phyloP scores from a whole-genome alignment of 129 eudicot genomes.

The Centrapalus pauciflorus region DNA sequence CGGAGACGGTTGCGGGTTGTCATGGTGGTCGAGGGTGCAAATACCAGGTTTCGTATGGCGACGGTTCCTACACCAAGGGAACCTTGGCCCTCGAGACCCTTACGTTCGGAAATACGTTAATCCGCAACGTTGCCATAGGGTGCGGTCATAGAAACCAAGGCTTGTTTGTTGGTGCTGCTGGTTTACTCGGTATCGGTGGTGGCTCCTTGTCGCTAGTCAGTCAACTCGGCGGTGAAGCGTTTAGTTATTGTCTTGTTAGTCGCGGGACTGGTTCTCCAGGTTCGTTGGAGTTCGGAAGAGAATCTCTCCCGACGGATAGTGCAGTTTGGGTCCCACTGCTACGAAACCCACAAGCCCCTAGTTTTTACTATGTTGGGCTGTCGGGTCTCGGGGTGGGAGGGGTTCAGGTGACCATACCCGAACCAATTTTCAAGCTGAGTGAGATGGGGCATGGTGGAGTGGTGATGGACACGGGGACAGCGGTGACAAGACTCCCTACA shows the following conservation, averaged over 20 bases:
- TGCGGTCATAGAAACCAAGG: constrained; percentile 88
- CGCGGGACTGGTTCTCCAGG: constrained; percentile 67
- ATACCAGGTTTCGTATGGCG: constrained; percentile 70
- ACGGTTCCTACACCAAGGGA: constrained; percentile 84
- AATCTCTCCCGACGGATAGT: constrained; percentile 50
- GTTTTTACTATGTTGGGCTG: constrained; percentile 66
- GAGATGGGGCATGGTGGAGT: constrained; percentile 78
- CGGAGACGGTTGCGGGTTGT: constrained; percentile 61
- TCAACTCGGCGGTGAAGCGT: constrained; percentile 67
- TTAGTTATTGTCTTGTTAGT: constrained; percentile 76
- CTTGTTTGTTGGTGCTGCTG: constrained; percentile 81
- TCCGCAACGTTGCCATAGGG: constrained; percentile 74
- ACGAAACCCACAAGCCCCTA: constrained; percentile 52
- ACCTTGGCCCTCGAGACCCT: constrained; percentile 74
- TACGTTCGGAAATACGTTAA: constrained; percentile 39
- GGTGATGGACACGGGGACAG: constrained; percentile 91
- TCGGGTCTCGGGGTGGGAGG: constrained; percentile 93
- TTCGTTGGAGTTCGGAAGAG: constrained; percentile 74
- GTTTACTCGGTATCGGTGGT: constrained; percentile 77
- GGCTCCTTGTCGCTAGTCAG: constrained; percentile 88
- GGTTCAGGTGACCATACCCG: constrained; percentile 50
- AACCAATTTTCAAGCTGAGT: constrained; percentile 38
- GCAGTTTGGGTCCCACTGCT: constrained; percentile 80
- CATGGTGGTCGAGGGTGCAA: constrained; percentile 61
- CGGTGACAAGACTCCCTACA: constrained; percentile 68